Evolutionary conservation across 345 rosid species (phyloP).

Genomic region (Litchi chinensis): DNA sequence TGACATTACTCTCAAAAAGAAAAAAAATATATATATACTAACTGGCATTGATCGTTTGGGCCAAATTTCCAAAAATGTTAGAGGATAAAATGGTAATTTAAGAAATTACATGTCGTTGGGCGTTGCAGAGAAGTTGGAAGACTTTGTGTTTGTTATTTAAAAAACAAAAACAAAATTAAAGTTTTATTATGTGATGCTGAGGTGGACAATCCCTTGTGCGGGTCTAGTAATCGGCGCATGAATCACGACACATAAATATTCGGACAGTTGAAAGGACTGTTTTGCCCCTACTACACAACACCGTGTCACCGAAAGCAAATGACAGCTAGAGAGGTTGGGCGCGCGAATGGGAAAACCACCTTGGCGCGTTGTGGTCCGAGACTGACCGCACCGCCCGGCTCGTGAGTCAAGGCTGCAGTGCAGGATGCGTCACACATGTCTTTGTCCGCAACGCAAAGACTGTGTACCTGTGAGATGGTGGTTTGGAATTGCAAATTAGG

Average conservation of each 20-base stretch:
- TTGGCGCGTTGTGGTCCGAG: constrained; percentile 23
- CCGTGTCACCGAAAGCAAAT: not conserved
- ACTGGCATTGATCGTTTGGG: not conserved
- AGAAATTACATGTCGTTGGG: not conserved
- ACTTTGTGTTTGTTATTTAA: not conserved
- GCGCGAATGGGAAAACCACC: not conserved
- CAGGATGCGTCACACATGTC: not conserved
- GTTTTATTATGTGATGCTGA: not conserved
- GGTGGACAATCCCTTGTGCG: constrained; percentile 7
- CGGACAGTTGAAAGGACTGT: not conserved
- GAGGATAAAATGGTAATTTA: not conserved
- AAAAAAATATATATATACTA: too few species aligned
- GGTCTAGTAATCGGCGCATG: constrained; percentile 16
- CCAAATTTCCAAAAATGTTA: not conserved
- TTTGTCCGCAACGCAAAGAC: not conserved
- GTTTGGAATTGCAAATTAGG: constrained; percentile 3
- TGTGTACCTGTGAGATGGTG: not conserved
- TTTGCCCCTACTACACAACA: not conserved
- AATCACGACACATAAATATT: not conserved
- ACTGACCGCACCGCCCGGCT: constrained; percentile 24
- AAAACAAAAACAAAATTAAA: too few species aligned
- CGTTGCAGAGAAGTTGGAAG: not conserved
- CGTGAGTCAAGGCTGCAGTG: not conserved
- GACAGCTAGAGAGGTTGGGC: not conserved
- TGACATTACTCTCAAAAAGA: too few species aligned